phyloP scores from a whole-genome alignment of 768 basidiomycete genomes.

The Panaeolus cyanescens region DNA sequence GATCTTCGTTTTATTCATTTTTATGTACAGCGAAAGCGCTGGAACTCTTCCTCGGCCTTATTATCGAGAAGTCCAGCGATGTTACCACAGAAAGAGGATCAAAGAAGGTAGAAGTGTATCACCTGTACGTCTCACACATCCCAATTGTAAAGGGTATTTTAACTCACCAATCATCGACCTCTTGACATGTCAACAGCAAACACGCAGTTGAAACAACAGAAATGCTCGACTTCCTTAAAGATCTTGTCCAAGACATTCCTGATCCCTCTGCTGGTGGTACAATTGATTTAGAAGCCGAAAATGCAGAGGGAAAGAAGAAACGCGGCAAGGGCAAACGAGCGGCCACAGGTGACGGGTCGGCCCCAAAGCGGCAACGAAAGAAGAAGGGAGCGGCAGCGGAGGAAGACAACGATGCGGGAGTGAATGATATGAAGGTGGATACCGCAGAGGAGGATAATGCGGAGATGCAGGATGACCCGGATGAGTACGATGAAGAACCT shows the following conservation, averaged over 20 bases:
- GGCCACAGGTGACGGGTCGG: conserved; percentile 30
- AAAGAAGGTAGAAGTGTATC: conserved; percentile 91
- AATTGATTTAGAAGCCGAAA: conserved; percentile 68
- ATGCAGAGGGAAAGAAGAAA: conserved; percentile 59
- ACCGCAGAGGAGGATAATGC: conserved; percentile 15
- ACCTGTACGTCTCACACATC: conserved; percentile 66
- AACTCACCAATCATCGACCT: background rate
- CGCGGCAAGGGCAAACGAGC: conserved; percentile 53
- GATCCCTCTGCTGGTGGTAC: conserved; percentile 88
- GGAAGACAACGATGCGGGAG: conserved; percentile 17
- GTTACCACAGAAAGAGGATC: conserved; percentile 78
- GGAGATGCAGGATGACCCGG: conserved; percentile 27
- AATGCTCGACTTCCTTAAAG: conserved; percentile 92
- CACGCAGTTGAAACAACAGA: conserved; percentile 87
- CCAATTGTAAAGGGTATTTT: conserved; percentile 1
- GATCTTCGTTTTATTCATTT: background rate
- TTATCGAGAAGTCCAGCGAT: conserved; percentile 81
- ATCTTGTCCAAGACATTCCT: conserved; percentile 83
- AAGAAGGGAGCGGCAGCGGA: conserved; percentile 41
- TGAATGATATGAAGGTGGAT: conserved; percentile 1
- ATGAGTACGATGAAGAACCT: conserved; percentile 18
- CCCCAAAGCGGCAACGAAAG: conserved; percentile 52
- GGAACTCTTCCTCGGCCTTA: conserved; percentile 85
- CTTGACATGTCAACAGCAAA: conserved; percentile 57
- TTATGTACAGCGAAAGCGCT: conserved; percentile 81